phyloP scores from a whole-genome alignment of 352 stramenopile species.

The Globisporangium barbulae region DNA sequence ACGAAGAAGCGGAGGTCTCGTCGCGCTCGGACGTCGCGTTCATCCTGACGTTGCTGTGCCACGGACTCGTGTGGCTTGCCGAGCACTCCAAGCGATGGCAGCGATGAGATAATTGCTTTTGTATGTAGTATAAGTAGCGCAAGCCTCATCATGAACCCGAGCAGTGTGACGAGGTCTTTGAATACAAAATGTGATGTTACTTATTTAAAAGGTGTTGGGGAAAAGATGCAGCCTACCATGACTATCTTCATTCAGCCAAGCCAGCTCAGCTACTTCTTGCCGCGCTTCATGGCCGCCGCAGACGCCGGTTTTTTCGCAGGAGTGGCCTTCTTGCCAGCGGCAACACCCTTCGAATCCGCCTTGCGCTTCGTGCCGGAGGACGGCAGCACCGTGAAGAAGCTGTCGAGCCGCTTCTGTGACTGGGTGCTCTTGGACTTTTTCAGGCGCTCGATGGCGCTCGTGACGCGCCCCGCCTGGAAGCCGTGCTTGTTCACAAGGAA shows the following conservation, averaged over 20 bases:
- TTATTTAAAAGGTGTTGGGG: constrained; percentile 8
- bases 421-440: constrained; percentile 95
- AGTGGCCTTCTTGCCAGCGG: constrained; percentile 13
- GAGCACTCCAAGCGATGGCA: constrained; percentile 66
- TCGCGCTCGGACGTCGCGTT: constrained; percentile 73
- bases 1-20: constrained; percentile 70
- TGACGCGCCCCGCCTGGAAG: constrained; percentile 94
- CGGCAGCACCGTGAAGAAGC: constrained; percentile 93
- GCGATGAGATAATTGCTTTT: constrained; percentile 14
- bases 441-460: constrained; percentile 92
- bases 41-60: constrained; percentile 73
- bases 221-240: background rate
- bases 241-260: background rate
- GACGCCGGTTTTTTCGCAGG: constrained; percentile 13
- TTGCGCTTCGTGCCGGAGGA: constrained; percentile 65
- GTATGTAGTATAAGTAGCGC: background rate
- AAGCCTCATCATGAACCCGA: background rate
- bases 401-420: constrained; percentile 96
- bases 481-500: constrained; percentile 97
- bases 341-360: constrained; percentile 35
- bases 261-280: constrained; percentile 50
- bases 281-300: constrained; percentile 38
- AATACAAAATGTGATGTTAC: constrained; percentile 15
- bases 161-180: background rate
- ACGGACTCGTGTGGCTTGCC: constrained; percentile 77